Conservation (phyloP, 2,329 filamentous ascomycete genomes). For the Penicillium palitans region DNA sequence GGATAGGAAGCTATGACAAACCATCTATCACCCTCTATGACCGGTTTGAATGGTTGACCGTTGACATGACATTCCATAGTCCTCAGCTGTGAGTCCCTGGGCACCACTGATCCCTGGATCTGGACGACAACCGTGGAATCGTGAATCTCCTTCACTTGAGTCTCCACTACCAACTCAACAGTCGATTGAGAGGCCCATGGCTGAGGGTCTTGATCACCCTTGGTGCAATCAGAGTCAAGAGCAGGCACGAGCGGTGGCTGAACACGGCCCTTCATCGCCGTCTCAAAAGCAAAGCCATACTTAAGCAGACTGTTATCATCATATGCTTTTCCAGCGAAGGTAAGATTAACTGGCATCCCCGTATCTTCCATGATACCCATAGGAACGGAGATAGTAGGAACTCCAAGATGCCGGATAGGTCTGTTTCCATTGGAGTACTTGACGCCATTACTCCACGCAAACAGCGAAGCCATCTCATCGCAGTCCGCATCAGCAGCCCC, state of each 20-base stretch:
- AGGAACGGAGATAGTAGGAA: constrained; percentile 55
- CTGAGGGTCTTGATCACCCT: background rate
- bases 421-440: constrained; percentile 57
- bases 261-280: constrained; percentile 21
- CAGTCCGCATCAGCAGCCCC: constrained; percentile 51
- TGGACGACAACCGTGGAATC: constrained; percentile 11
- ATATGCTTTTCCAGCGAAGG: constrained; percentile 53
- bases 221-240: constrained; percentile 25
- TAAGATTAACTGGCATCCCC: constrained; percentile 55
- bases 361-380: constrained; percentile 54
- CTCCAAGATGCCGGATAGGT: constrained; percentile 55
- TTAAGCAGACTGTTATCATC: constrained; percentile 40
- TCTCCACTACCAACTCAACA: constrained; percentile 11
- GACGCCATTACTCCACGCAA: constrained; percentile 53
- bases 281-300: constrained; percentile 32
- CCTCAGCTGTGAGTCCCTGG: constrained; percentile 12
- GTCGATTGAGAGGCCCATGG: background rate
- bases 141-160: constrained; percentile 12
- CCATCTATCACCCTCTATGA: constrained; percentile 20
- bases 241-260: constrained; percentile 22
- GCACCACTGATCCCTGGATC: constrained; percentile 10
- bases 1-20: constrained; percentile 20
- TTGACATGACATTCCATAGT: constrained; percentile 25
- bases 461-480: constrained; percentile 31
- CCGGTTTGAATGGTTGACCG: constrained; percentile 19